Evolutionary conservation across 2,329 filamentous ascomycete species (phyloP), one percentile per base, ranked within the genome.

Genomic region (Phaeosphaeriaceae sp.): DNA sequence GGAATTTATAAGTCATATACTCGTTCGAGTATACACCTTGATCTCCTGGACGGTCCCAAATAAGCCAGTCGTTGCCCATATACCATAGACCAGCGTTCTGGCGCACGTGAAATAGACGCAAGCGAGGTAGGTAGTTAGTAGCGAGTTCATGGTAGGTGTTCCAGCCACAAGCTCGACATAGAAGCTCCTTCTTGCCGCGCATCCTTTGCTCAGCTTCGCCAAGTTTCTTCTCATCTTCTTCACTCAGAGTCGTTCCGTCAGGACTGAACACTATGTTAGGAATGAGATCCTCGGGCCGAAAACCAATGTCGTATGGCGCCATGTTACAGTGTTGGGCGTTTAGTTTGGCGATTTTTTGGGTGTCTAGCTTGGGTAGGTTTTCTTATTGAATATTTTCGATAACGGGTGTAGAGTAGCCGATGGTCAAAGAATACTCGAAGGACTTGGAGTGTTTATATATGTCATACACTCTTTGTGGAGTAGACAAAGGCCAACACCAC

Each of bases 121-220:
- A 4, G 24, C 57, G 20, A 36, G 57, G 45, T 22, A 56, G 15
- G 24, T 59, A 59, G 13, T 42, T 49, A 11, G 20, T 13, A 17
- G 11, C n/a, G 22, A 33, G 15, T 50, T 59, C 52, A 42, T 55
- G n/a, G 25, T 53, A 25, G 9, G 19, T 36, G 17, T 11, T 50
- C 57, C 57, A 59, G 24, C 57, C 57, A 44, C 57, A 59, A 10
- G 53, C 48, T 45, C 57, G 47, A 44, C 52, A 59, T 36, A 59
- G 31, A 11, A 44, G 2, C 15, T 44, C 36, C 2, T 2, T 9
- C 1, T 20, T 7, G 36, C 36, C 11, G 17, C 27, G 7, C 4
- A 4, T 3, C 1, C 2, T 21, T 31, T 21, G 7, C 7, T n/a
- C 2, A 13, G 15, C 20, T 11, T 44, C 11, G n/a, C 19, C 25